Evolutionary conservation across 2,329 filamentous ascomycete species (phyloP).

Genomic region (Cytospora chrysosperma): DNA sequence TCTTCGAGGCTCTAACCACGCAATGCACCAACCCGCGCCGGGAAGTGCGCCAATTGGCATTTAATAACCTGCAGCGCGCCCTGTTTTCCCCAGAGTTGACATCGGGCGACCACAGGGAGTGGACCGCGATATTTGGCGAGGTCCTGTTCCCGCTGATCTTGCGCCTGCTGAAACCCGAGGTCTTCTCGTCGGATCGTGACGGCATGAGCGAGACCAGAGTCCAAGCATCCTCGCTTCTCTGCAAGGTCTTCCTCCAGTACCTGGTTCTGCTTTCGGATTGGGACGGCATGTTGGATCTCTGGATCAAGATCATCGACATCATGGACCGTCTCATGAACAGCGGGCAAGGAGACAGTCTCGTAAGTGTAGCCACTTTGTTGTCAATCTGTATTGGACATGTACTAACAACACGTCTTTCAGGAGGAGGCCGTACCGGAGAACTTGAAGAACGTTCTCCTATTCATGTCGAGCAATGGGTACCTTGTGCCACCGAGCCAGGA

Average conservation of each 20-base stretch:
- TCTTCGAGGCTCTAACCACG: constrained; percentile 82
- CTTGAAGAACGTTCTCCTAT: constrained; percentile 91
- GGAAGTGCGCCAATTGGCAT: constrained; percentile 85
- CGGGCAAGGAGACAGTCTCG: constrained; percentile 84
- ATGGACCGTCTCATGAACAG: constrained; percentile 97
- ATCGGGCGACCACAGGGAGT: constrained; percentile 81
- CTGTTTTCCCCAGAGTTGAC: constrained; percentile 82
- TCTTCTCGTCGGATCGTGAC: constrained; percentile 84
- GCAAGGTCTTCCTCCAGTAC: constrained; percentile 95
- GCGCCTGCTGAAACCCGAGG: constrained; percentile 86
- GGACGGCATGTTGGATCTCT: constrained; percentile 87
- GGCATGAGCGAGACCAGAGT: constrained; percentile 97
- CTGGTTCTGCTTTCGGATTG: constrained; percentile 80
- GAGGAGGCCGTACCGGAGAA: constrained; percentile 95
- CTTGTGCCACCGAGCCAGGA: constrained; percentile 68
- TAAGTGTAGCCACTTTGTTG: constrained; percentile 48
- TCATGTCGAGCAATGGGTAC: constrained; percentile 89
- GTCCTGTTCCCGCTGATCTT: constrained; percentile 90
- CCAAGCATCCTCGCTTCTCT: constrained; percentile 84
- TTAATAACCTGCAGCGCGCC: constrained; percentile 80
- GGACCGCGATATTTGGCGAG: constrained; percentile 92
- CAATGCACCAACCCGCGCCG: constrained; percentile 95
- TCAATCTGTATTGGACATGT: constrained; percentile 11
- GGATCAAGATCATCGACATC: constrained; percentile 88
- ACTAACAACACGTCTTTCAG: constrained; percentile 42